phyloP scores from a whole-genome alignment of 1,284 basidiomycete species.

The Irpex rosettiformis region DNA sequence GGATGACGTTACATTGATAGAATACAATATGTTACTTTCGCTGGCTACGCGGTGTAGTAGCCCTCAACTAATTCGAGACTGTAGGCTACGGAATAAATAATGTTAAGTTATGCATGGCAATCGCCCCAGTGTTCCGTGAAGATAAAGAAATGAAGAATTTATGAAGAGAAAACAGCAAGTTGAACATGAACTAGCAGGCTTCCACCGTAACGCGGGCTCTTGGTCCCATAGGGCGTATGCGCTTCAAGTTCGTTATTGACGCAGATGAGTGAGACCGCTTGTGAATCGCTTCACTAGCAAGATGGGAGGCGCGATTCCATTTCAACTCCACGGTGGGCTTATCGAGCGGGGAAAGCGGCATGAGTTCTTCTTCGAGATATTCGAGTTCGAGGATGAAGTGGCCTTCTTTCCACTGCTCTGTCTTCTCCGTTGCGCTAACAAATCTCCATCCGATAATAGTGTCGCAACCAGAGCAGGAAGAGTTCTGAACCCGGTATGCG shows the following conservation, averaged over 20 bases:
- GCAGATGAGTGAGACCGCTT: neutral
- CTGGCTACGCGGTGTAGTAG: neutral
- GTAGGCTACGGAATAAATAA: neutral
- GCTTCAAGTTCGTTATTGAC: neutral
- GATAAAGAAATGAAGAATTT: neutral
- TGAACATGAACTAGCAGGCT: neutral
- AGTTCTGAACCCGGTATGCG: conserved; percentile 58
- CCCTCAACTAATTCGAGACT: neutral
- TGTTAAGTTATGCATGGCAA: neutral
- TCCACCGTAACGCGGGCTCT: neutral
- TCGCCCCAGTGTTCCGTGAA: neutral
- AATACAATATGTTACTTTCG: neutral
- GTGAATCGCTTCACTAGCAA: neutral
- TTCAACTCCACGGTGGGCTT: neutral
- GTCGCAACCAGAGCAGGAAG: conserved; percentile 44
- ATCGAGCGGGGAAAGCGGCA: conserved; percentile 10
- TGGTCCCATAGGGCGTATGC: neutral
- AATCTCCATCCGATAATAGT: conserved; percentile 62
- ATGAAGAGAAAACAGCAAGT: neutral
- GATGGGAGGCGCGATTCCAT: neutral
- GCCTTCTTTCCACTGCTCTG: conserved; percentile 64
- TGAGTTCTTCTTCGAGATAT: conserved; percentile 25
- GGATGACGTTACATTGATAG: neutral
- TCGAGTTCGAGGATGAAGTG: conserved; percentile 55
- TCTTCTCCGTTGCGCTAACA: conserved; percentile 49